Evolutionary conservation across 2,329 filamentous ascomycete species (phyloP).

Genomic region (Claviceps quebecensis): DNA sequence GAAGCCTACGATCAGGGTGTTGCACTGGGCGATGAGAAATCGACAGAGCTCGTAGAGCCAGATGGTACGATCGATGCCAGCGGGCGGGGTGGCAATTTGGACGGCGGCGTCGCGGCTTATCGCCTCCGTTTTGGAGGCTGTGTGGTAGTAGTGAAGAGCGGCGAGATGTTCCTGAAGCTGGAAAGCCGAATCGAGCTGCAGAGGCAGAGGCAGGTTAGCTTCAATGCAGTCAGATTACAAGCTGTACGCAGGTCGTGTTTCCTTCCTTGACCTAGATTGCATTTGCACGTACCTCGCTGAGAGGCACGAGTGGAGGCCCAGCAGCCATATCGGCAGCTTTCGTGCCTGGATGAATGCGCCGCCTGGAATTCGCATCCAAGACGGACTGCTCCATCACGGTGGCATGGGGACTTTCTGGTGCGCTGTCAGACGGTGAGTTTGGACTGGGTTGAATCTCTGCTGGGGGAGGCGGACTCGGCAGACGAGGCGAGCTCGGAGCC

Average conservation of each 20-base stretch:
- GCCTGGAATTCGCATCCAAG: constrained; percentile 59
- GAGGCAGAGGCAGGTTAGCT: background rate
- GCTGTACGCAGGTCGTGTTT: background rate
- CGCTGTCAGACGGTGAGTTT: constrained; percentile 54
- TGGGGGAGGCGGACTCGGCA: constrained; percentile 87
- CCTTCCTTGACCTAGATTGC: background rate
- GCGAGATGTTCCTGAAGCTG: constrained; percentile 95
- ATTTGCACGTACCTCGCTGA: constrained; percentile 54
- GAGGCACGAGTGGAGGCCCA: constrained; percentile 74
- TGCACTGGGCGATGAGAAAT: constrained; percentile 89
- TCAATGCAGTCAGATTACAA: background rate
- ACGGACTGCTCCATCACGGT: constrained; percentile 49
- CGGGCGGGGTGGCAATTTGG: constrained; percentile 65
- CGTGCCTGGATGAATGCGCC: constrained; percentile 84
- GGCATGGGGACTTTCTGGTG: constrained; percentile 37
- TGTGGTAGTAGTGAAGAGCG: constrained; percentile 74
- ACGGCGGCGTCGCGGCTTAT: constrained; percentile 64
- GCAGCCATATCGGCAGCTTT: constrained; percentile 86
- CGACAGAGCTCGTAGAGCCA: constrained; percentile 98
- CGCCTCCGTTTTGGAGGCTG: constrained; percentile 50
- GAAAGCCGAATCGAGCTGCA: constrained; percentile 86
- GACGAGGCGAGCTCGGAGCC: constrained; percentile 69
- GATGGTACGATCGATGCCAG: constrained; percentile 68
- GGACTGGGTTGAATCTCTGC: constrained; percentile 86
- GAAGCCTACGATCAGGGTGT: constrained; percentile 81